Evolutionary conservation across 768 basidiomycete genomes (phyloP), one percentile per base, ranked within the genome.

Genomic region (Macrocybe gigantea): DNA sequence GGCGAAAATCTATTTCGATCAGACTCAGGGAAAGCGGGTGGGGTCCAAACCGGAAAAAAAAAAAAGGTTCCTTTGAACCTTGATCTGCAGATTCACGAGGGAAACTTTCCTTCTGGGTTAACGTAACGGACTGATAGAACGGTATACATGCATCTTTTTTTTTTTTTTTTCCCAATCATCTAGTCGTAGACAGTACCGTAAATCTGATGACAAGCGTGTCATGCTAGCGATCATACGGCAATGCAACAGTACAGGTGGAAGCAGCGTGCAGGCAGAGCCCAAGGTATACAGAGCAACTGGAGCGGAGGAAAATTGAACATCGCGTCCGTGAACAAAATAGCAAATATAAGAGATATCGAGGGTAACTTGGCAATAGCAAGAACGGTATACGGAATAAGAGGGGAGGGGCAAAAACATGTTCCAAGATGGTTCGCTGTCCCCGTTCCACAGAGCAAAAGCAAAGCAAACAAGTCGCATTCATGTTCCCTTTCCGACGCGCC

Each of bases 1-100:
- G 64, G 44, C 53, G 58, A 61, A 61, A 59, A 53, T 59, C 60
- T 57, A 53, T 60, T 57, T 61, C 53, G 60, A 62, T 63, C 57
- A 46, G 49, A 47, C 32, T 53, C 48, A 58, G 53, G 44, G 34
- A 46, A 44, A 38, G 38, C 40, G 44, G 22, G 22, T 22, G 22
- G 22, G 22, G 22, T 22, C 22, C 22, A 22, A 22, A 22, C 22
- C 22, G 22, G 50, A 46, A 56, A 49, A 52, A 46, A 56, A 49
- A 22, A 22, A 22, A 22, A 22, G 22, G 22, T 4, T 22, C 22
- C 22, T 22, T 22, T 22, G 22, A 22, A 22, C 22, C 22, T 22
- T 22, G 22, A 22, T 22, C 22, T 22, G 22, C 22, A 22, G 22
- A 22, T 22, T 22, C 22, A 22, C 22, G 22, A 22, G 22, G 22